These are phyloP conservation scores for Nepenthes alata DNA, from an alignment of 179 eudicot species.

Conservation along the genomic window DNA sequence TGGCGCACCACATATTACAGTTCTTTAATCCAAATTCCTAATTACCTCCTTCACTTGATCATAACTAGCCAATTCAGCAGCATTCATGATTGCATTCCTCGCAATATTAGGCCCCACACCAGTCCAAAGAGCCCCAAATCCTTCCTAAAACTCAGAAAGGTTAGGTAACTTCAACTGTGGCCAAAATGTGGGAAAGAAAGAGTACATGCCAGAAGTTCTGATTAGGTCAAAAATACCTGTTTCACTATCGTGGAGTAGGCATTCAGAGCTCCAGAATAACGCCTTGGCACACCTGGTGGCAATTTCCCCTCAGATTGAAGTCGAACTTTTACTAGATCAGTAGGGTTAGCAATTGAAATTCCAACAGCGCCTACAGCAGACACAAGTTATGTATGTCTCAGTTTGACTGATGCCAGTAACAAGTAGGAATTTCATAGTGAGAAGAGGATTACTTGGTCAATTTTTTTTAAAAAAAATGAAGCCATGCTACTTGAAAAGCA, in stretches of 20 bases:
- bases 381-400: not conserved
- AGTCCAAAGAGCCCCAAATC: constrained; percentile 78
- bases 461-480: not conserved
- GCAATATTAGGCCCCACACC: constrained; percentile 89
- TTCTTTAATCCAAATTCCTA: not conserved
- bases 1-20: not conserved
- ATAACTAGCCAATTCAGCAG: constrained; percentile 95
- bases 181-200: constrained; percentile 1
- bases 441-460: not conserved
- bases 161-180: constrained; percentile 3
- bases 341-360: constrained; percentile 74
- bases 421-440: too few species aligned
- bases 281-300: constrained; percentile 80
- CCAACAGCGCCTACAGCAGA: constrained; percentile 59
- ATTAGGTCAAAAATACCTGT: constrained; percentile 33
- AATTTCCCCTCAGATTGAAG: constrained; percentile 94
- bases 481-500: not conserved
- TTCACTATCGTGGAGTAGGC: constrained; percentile 79
- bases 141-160: constrained; percentile 47
- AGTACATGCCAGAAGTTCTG: not conserved
- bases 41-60: constrained; percentile 95
- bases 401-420: too few species aligned
- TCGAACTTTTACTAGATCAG: constrained; percentile 93
- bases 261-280: constrained; percentile 77
- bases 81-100: constrained; percentile 94